Conservation (phyloP, 2,329 filamentous ascomycete genomes). For the Alternaria sp. region DNA sequence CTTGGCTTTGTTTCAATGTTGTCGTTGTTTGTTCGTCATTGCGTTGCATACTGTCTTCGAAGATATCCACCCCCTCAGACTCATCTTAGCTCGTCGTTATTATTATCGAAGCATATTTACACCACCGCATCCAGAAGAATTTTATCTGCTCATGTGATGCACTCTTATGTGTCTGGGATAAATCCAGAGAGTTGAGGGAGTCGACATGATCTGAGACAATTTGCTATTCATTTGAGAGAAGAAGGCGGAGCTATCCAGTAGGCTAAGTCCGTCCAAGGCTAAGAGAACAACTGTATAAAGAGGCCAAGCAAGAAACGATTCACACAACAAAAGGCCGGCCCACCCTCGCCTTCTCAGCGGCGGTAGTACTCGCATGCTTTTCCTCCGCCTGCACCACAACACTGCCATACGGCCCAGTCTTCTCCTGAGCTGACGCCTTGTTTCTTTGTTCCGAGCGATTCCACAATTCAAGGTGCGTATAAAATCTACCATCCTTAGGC, state of each 20-base stretch:
- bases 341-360: slow-evolving; percentile 9
- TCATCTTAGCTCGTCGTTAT: slow-evolving; percentile 16
- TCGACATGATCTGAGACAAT: background rate
- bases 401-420: slow-evolving; percentile 8
- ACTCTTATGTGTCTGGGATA: background rate
- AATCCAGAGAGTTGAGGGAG: background rate
- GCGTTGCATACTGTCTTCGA: slow-evolving; percentile 14
- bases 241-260: background rate
- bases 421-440: background rate
- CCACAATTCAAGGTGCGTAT: slow-evolving; percentile 44
- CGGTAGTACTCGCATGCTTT: background rate
- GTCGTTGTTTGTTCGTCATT: background rate
- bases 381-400: slow-evolving; percentile 12
- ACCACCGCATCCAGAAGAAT: background rate
- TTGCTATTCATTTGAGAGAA: background rate
- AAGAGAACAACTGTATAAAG: background rate
- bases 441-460: slow-evolving; percentile 14
- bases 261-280: background rate
- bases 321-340: slow-evolving; percentile 22
- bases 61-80: slow-evolving; percentile 17
- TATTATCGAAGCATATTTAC: slow-evolving; percentile 3
- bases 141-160: background rate
- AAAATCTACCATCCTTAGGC: slow-evolving; percentile 23
- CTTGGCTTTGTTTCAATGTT: background rate
- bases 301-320: background rate